A percentile compares a stretch with the other conserved stretches of the same genome.
Conservation (phyloP, 2,329 filamentous ascomycete species). For the Exserohilum turcica region DNA sequence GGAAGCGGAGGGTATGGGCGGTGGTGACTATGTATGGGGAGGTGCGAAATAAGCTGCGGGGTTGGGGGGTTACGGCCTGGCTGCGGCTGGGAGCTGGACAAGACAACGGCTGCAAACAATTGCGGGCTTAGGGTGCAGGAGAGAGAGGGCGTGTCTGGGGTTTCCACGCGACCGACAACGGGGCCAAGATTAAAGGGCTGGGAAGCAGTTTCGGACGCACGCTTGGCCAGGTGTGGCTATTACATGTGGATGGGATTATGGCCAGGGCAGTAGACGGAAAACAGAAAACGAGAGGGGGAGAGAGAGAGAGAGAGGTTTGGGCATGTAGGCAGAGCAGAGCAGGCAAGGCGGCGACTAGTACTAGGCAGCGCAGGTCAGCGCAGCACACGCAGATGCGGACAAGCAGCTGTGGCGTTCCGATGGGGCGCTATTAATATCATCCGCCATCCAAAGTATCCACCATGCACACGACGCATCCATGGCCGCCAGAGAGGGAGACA, state of each 20-base stretch:
- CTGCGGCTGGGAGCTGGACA: constrained; percentile 2
- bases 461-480: no score
- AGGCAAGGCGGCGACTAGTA: constrained; percentile 9
- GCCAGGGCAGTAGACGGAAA: not conserved
- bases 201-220: not conserved
- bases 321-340: constrained; percentile 7
- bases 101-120: not conserved
- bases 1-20: not conserved
- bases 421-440: constrained; percentile 11
- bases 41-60: constrained; percentile 7
- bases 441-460: no score
- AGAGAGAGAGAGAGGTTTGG: constrained; percentile 19
- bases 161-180: not conserved
- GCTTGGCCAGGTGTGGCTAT: no score
- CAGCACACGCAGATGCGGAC: not conserved
- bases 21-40: constrained; percentile 1
- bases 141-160: not conserved
- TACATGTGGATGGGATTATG: constrained; percentile 1
- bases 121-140: not conserved
- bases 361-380: constrained; percentile 4
- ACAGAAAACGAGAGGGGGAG: constrained; percentile 9
- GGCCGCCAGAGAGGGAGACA: no score
- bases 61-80: constrained; percentile 6
- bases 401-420: constrained; percentile 14
- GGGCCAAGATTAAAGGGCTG: not conserved